phyloP scores from a whole-genome alignment of 2,329 filamentous ascomycete genomes.

The Xylariales sp. region DNA sequence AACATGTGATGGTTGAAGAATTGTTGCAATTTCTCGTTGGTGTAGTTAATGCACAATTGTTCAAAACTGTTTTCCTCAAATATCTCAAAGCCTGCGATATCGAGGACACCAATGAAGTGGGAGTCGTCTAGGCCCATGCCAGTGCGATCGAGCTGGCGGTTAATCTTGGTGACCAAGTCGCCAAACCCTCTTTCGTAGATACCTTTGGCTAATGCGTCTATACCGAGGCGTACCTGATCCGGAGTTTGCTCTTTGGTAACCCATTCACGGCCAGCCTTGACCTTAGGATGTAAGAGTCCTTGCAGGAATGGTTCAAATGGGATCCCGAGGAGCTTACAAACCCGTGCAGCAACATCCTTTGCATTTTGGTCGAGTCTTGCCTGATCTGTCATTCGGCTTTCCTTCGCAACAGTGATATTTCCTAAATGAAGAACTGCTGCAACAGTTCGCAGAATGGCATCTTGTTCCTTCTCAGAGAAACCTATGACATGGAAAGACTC shows the following conservation, averaged over 20 bases:
- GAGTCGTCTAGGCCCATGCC: constrained; percentile 81
- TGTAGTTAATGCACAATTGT: constrained; percentile 99
- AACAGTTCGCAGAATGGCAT: constrained; percentile 77
- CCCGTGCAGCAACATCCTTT: constrained; percentile 68
- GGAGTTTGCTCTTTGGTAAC: constrained; percentile 98
- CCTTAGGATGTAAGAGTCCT: constrained; percentile 83
- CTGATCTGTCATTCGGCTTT: constrained; percentile 87
- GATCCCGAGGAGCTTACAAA: constrained; percentile 82
- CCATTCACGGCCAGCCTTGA: constrained; percentile 96
- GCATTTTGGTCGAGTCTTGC: constrained; percentile 76
- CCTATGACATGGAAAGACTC: constrained; percentile 96
- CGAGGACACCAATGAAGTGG: constrained; percentile 93
- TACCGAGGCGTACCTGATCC: constrained; percentile 84
- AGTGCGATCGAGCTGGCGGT: constrained; percentile 82
- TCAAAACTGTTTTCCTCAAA: constrained; percentile 99
- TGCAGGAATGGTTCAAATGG: constrained; percentile 80
- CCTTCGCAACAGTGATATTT: constrained; percentile 85
- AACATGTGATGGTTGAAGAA: constrained; percentile 99
- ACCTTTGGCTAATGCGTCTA: constrained; percentile 92
- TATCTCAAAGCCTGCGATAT: constrained; percentile 99
- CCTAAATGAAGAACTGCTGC: constrained; percentile 91
- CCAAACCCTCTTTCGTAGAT: constrained; percentile 97
- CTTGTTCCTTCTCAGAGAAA: constrained; percentile 80
- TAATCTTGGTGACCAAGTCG: constrained; percentile 87
- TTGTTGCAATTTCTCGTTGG: constrained; percentile 97